Base-by-base conservation (phyloP, 129 eudicot species). In the Flaveria ramosissima region DNA sequence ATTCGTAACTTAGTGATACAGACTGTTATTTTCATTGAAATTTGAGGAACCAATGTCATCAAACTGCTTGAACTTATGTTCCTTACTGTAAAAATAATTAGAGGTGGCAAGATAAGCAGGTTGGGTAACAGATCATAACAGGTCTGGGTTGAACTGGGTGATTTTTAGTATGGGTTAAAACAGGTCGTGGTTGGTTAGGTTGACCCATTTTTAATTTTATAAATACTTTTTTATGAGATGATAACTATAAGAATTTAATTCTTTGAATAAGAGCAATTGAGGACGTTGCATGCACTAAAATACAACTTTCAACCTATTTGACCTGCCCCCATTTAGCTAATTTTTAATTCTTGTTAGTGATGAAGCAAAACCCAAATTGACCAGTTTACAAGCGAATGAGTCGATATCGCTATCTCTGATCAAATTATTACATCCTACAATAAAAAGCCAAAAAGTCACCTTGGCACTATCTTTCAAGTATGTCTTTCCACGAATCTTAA, bases 401-500 rank as follows among this genome's bases (percentile, higher is more conserved):
- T 70, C 9, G 19, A 72, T 20, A 30, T 1, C 19, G 7, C 39
- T n/a, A 17, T 36, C 36, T 36, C 26, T 1, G 9, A 41, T 20
- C 57, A 20, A 55, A 52, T 3, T 26, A 30, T 14, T 39, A 4
- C 30, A 57, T 63, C 23, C 26, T 73, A 53, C 41, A 73, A 42
- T 47, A 20, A 50, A 62, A 12, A 57, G 20, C 41, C 41, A 39
- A 71, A 75, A 78, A 36, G 62, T 50, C 27, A 91, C 99, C 95
- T 95, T 95, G 15, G 71, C 72, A 72, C 81, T 84, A 74, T 95
- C 96, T 84, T 89, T 88, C 84, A 89, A 75, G 73, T 95, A 95
- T 68, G 97, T 83, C 83, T 89, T 86, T 83, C 99, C 99, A 61
- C 99, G 83, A 60, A 95, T 84, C 91, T 86, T 89, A 82, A 95